Evolutionary conservation across 2,329 filamentous ascomycete species (phyloP), one percentile per base, ranked within the genome.

Genomic region (Sphaerulina musiva): DNA sequence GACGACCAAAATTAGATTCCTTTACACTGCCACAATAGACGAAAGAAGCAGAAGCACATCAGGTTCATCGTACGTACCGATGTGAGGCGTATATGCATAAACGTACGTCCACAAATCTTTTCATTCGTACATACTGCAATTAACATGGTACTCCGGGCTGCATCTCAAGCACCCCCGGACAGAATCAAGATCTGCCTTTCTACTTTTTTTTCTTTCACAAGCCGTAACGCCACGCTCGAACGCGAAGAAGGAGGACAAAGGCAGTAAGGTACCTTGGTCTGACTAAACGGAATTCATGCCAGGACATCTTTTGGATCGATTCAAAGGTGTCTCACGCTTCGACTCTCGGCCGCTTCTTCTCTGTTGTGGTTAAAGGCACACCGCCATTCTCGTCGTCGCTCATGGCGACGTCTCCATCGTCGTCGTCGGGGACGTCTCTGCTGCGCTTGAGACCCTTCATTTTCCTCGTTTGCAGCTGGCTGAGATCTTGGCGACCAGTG

Each of bases 371-470:
- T 17, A 59, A 26, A 46, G 49, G 46, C 42, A 61, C 57, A 23
- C 54, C 59, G 6, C 55, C 58, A 10, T 60, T 56, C 7, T 62
- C 64, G 48, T 80, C 81, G 43, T 78, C 50, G 40, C 50, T 45
- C 54, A 56, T 56, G 3, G 43, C 79, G 45, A 74, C 76, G 50
- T 80, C 78, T 34, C 81, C 73, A 58, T 83, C 83, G 41, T 83
- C 83, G 41, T 78, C 79, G 48, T 74, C 76, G 48, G 79, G 78
- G 23, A 81, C 74, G 59, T 84, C 84, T 51, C 89, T 82, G 60
- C 80, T 83, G 62, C 93, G 80, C 82, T 97, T 98, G 63, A 98
- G 73, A 62, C 91, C 93, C 83, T 98, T 98, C 91, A 98, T 97
- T 83, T 98, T 98, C 69, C 93, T 85, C 50, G 91, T 95, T 78